phyloP scores from a whole-genome alignment of 75 land plant species.

The Larix kaempferi region DNA sequence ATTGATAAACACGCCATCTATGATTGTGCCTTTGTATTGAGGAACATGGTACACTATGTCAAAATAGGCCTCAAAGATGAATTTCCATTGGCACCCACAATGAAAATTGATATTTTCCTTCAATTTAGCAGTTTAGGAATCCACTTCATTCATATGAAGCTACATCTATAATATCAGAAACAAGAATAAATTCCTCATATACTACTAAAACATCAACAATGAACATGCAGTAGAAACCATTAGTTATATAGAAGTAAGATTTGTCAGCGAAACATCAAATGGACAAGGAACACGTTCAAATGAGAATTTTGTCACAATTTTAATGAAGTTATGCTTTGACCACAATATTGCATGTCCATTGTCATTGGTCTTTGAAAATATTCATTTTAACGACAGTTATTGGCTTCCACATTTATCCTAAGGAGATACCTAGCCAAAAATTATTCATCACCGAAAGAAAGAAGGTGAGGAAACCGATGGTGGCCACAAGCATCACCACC shows the following conservation, averaged over 20 bases:
- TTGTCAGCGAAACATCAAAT: background rate
- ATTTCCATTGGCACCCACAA: background rate
- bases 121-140: background rate
- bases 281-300: background rate
- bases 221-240: background rate
- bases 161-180: background rate
- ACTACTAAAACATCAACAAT: background rate
- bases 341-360: background rate
- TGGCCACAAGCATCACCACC: no score
- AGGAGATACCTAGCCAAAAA: background rate
- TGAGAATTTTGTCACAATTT: background rate
- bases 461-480: no score
- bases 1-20: conserved; percentile 64
- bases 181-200: background rate
- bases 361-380: background rate
- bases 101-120: background rate
- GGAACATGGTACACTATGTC: conserved; percentile 74
- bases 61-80: background rate
- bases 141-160: background rate
- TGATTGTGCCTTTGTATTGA: conserved; percentile 45
- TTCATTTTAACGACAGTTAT: background rate
- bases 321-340: background rate
- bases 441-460: no score
- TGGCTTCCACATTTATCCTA: background rate
- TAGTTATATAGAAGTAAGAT: background rate